phyloP scores from a whole-genome alignment of 352 stramenopile genomes.

The Hyaloperonospora arabidopsidis region DNA sequence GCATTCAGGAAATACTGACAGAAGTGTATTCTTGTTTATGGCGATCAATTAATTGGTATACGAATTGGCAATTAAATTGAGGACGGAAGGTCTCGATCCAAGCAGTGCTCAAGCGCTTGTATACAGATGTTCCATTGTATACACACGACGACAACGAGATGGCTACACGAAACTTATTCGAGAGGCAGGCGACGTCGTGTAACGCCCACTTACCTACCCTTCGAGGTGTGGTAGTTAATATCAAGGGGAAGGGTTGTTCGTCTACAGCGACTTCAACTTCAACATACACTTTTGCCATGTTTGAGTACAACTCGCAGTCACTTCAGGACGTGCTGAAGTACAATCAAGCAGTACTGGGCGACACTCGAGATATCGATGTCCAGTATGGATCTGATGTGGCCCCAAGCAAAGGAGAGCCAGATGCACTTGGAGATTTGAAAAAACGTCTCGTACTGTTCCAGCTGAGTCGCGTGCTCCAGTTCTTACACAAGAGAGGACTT shows the following conservation, averaged over 20 bases:
- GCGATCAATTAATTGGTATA: too few species aligned
- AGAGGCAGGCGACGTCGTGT: constrained; percentile 21
- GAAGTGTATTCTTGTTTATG: too few species aligned
- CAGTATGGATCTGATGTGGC: not conserved
- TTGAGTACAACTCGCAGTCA: constrained; percentile 62
- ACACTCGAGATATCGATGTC: constrained; percentile 5
- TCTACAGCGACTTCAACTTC: constrained; percentile 10
- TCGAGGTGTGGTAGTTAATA: constrained; percentile 29
- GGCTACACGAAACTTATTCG: constrained; percentile 21
- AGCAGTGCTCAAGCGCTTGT: constrained; percentile 40
- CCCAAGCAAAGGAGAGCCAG: constrained; percentile 12
- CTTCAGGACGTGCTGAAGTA: constrained; percentile 67
- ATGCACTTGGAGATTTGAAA: constrained; percentile 44
- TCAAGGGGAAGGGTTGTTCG: not conserved
- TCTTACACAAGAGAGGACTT: constrained; percentile 37
- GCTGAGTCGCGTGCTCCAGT: constrained; percentile 36
- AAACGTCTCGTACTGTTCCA: constrained; percentile 68
- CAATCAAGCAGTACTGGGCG: constrained; percentile 49
- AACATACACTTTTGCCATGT: constrained; percentile 35
- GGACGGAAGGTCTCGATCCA: not conserved
- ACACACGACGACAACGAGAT: constrained; percentile 4
- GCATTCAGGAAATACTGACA: too few species aligned
- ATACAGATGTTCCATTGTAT: constrained; percentile 44
- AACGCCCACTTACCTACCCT: constrained; percentile 32
- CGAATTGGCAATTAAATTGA: too few species aligned